Percentiles rank a stretch among this genome's conserved stretches.
Conservation (phyloP, 2,329 filamentous ascomycete species). For the Chrysoporthe austroafricana region DNA sequence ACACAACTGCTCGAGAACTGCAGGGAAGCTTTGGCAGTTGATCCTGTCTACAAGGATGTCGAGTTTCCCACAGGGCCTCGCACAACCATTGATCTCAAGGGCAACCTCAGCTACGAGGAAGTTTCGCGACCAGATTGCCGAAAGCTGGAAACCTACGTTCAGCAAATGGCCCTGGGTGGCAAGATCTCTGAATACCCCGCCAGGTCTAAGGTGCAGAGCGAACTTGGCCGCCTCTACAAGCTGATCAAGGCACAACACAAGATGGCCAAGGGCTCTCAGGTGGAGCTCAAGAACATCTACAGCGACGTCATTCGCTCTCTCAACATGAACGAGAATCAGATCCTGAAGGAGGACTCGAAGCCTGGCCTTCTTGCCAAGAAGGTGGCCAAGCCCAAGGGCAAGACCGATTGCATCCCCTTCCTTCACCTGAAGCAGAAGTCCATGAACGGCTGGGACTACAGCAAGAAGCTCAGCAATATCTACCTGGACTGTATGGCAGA, state of each 20-base stretch:
- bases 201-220: slow-evolving; percentile 96
- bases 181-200: slow-evolving; percentile 99
- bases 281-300: slow-evolving; percentile 96
- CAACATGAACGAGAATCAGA: slow-evolving; percentile 97
- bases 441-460: slow-evolving; percentile 97
- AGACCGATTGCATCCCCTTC: slow-evolving; percentile 97
- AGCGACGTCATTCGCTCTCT: slow-evolving; percentile 91
- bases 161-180: slow-evolving; percentile 96
- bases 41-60: slow-evolving; percentile 96
- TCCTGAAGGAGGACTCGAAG: slow-evolving; percentile 83
- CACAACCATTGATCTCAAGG: slow-evolving; percentile 88
- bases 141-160: slow-evolving; percentile 97
- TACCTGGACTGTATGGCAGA: slow-evolving; percentile 93
- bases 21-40: slow-evolving; percentile 81
- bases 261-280: slow-evolving; percentile 91
- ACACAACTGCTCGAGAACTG: slow-evolving; percentile 96
- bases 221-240: slow-evolving; percentile 94
- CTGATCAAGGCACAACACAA: slow-evolving; percentile 98
- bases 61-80: slow-evolving; percentile 87
- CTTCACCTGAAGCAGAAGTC: slow-evolving; percentile 94
- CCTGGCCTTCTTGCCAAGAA: slow-evolving; percentile 54
- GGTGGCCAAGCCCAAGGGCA: slow-evolving; percentile 74
- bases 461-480: slow-evolving; percentile 93
- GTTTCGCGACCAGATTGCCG: slow-evolving; percentile 84
- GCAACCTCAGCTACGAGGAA: slow-evolving; percentile 92